These are phyloP conservation scores for Cladosporium sp. DNA, from an alignment of 2,329 filamentous ascomycete genomes.

Conservation along the genomic window DNA sequence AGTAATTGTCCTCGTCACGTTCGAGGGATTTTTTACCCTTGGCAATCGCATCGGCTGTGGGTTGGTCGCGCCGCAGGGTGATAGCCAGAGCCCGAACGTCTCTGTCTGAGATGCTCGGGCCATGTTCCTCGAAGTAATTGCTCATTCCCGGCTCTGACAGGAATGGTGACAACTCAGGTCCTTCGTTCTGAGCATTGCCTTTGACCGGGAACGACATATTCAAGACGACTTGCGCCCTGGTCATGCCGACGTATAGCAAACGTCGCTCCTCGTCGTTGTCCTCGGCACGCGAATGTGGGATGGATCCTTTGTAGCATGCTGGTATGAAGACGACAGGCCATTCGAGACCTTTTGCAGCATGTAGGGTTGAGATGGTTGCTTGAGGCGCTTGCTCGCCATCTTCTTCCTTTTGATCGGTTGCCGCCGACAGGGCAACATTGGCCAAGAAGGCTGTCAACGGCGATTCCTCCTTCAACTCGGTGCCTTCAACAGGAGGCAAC, in stretches of 20 bases:
- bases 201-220: constrained; percentile 80
- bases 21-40: constrained; percentile 51
- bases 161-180: constrained; percentile 71
- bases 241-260: constrained; percentile 95
- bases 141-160: constrained; percentile 58
- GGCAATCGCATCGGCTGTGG: constrained; percentile 57
- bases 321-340: constrained; percentile 96
- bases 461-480: constrained; percentile 57
- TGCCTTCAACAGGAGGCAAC: constrained; percentile 67
- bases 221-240: constrained; percentile 78
- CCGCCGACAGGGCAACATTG: constrained; percentile 83
- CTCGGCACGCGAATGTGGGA: constrained; percentile 83
- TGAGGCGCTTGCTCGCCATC: constrained; percentile 56
- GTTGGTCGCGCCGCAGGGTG: constrained; percentile 66
- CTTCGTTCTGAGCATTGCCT: constrained; percentile 58
- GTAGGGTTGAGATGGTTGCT: constrained; percentile 92
- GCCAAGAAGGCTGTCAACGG: constrained; percentile 78
- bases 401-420: constrained; percentile 64
- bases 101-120: constrained; percentile 66
- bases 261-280: constrained; percentile 85
- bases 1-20: constrained; percentile 65
- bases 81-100: constrained; percentile 67
- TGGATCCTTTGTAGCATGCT: constrained; percentile 83
- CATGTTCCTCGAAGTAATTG: constrained; percentile 58
- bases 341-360: constrained; percentile 92